These are phyloP conservation scores for Tuber microsphaerosporum DNA, from an alignment of 495 filamentous ascomycete species.

Conservation along the genomic window DNA sequence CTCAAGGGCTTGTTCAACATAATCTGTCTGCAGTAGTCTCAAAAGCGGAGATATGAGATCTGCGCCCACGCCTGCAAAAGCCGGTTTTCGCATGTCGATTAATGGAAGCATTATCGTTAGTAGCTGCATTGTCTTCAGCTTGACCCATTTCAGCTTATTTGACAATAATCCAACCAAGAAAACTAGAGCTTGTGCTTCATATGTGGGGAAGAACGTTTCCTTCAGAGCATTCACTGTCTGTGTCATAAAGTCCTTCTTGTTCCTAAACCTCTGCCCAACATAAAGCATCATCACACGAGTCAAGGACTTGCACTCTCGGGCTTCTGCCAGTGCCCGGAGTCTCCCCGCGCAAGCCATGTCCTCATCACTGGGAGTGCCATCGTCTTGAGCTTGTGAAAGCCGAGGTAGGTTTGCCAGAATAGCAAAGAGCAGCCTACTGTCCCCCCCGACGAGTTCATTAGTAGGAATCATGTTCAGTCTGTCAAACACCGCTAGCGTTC, in stretches of 20 bases:
- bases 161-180: constrained; percentile 89
- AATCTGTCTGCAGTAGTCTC: constrained; percentile 82
- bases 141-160: constrained; percentile 81
- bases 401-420: constrained; percentile 83
- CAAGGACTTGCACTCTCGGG: constrained; percentile 55
- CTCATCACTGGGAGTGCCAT: constrained; percentile 50
- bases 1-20: constrained; percentile 80
- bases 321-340: constrained; percentile 64
- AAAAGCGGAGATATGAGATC: constrained; percentile 92
- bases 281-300: constrained; percentile 60
- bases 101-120: constrained; percentile 78
- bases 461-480: constrained; percentile 70
- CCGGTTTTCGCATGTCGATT: constrained; percentile 85
- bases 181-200: constrained; percentile 75
- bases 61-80: constrained; percentile 83
- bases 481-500: constrained; percentile 70
- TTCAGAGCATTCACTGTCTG: constrained; percentile 70
- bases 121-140: constrained; percentile 82
- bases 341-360: constrained; percentile 58
- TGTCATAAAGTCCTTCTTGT: constrained; percentile 66
- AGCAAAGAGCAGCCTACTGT: constrained; percentile 72
- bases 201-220: constrained; percentile 70
- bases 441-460: constrained; percentile 71
- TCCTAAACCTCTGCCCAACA: constrained; percentile 60
- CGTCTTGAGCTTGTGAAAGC: constrained; percentile 74